Evolutionary conservation across 805 yeast genomes (phyloP).

Genomic region (Hanseniaspora lindneri): DNA sequence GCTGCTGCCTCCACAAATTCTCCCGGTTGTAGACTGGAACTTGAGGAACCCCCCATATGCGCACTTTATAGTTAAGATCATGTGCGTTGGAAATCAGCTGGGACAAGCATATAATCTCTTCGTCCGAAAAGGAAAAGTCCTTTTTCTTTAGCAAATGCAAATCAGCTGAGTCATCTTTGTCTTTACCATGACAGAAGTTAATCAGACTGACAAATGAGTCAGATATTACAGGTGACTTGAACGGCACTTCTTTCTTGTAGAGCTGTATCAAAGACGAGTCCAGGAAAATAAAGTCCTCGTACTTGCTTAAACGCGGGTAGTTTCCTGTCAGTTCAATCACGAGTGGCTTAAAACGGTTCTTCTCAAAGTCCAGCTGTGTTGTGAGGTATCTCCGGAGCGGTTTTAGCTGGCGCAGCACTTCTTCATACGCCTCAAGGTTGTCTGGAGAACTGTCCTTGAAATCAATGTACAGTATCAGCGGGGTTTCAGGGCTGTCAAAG

Average conservation of each 20-base stretch:
- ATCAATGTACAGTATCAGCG: conserved; percentile 53
- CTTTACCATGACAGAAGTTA: conserved; percentile 18
- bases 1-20: conserved; percentile 39
- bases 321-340: conserved; percentile 58
- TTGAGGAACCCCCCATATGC: conserved; percentile 61
- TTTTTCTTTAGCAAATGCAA: background rate
- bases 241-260: background rate
- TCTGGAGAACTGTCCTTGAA: conserved; percentile 37
- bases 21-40: conserved; percentile 46
- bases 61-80: conserved; percentile 38
- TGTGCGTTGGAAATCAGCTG: conserved; percentile 36
- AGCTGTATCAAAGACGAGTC: conserved; percentile 22
- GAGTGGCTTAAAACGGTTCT: conserved; percentile 34
- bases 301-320: conserved; percentile 31
- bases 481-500: conserved; percentile 35
- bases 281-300: conserved; percentile 6
- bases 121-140: conserved; percentile 17
- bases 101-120: conserved; percentile 20
- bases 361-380: conserved; percentile 1
- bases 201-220: conserved; percentile 30
- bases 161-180: background rate
- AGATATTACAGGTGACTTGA: conserved; percentile 30
- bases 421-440: conserved; percentile 33
- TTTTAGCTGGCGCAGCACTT: conserved; percentile 33
- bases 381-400: conserved; percentile 42